These are phyloP conservation scores for Psophocarpus tetragonolobus DNA, from an alignment of 306 rosid species.

Conservation along the genomic window DNA sequence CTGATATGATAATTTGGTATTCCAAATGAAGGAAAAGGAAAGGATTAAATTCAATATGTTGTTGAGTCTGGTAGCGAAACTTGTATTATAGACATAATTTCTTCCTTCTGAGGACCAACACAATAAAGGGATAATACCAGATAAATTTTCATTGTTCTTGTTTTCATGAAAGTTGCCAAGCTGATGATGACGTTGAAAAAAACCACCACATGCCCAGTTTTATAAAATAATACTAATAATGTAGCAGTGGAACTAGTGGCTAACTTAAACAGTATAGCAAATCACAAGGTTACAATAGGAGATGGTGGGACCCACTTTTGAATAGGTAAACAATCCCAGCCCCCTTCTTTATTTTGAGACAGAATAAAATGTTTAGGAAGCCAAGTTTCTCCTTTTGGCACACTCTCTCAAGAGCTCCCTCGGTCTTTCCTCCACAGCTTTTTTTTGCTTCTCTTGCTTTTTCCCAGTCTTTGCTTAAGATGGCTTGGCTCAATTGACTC, in stretches of 20 bases:
- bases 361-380: conserved; percentile 60
- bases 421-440: conserved; percentile 63
- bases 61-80: conserved; percentile 11
- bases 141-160: neutral
- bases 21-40: neutral
- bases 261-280: neutral
- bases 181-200: conserved; percentile 18
- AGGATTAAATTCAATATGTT: neutral
- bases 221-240: conserved; percentile 15
- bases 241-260: neutral
- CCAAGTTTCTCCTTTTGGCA: conserved; percentile 59
- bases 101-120: conserved; percentile 14
- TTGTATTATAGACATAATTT: neutral
- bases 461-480: conserved; percentile 60
- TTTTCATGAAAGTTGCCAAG: neutral
- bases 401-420: conserved; percentile 52
- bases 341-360: conserved; percentile 53
- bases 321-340: conserved; percentile 67
- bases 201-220: neutral
- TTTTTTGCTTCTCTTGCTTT: conserved; percentile 75
- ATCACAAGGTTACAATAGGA: conserved; percentile 50
- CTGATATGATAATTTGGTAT: neutral
- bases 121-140: neutral
- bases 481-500: conserved; percentile 62
- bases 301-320: conserved; percentile 62